A percentile compares a stretch with the other conserved stretches of the same genome.
phyloP scores from a whole-genome alignment of 108 stramenopile species.

The Skeletonema tropicum region DNA sequence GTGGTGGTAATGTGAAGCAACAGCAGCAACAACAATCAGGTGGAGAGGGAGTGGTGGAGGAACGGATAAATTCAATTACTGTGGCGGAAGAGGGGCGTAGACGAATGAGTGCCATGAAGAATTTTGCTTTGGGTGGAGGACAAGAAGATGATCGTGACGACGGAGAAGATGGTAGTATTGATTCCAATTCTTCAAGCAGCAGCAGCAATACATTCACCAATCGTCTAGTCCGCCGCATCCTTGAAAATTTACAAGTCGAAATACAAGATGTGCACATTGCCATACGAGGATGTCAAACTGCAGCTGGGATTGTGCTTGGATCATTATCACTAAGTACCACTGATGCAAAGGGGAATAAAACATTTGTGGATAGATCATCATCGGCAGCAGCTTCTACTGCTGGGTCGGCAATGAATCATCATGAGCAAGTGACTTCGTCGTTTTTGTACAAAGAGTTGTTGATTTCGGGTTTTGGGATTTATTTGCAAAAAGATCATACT shows the following conservation, averaged over 20 bases:
- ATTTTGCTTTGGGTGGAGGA: constrained; percentile 48
- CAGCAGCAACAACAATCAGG: not conserved
- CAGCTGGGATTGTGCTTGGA: constrained; percentile 68
- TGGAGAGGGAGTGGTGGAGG: constrained; percentile 5
- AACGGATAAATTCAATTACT: constrained; percentile 50
- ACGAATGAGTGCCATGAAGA: constrained; percentile 55
- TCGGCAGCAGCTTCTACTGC: constrained; percentile 2
- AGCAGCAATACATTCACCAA: constrained; percentile 48
- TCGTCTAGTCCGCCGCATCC: constrained; percentile 74
- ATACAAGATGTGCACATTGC: constrained; percentile 75
- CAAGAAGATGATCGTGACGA: not conserved
- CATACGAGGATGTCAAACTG: constrained; percentile 51
- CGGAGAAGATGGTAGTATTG: not conserved
- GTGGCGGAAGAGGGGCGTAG: constrained; percentile 56
- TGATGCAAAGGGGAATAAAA: constrained; percentile 60
- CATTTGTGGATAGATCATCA: constrained; percentile 77
- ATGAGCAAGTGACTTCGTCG: constrained; percentile 36
- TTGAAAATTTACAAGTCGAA: constrained; percentile 87
- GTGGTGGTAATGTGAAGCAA: too few relatives aligned
- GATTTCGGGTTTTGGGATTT: constrained; percentile 74
- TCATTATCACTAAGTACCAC: constrained; percentile 75
- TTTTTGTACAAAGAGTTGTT: constrained; percentile 75
- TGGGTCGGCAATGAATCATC: not conserved
- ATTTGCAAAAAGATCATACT: constrained; percentile 57
- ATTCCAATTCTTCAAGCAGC: not conserved